These are phyloP conservation scores for Pestalotiopsis sp. DNA, from an alignment of 2,329 filamentous ascomycete species.

Conservation along the genomic window DNA sequence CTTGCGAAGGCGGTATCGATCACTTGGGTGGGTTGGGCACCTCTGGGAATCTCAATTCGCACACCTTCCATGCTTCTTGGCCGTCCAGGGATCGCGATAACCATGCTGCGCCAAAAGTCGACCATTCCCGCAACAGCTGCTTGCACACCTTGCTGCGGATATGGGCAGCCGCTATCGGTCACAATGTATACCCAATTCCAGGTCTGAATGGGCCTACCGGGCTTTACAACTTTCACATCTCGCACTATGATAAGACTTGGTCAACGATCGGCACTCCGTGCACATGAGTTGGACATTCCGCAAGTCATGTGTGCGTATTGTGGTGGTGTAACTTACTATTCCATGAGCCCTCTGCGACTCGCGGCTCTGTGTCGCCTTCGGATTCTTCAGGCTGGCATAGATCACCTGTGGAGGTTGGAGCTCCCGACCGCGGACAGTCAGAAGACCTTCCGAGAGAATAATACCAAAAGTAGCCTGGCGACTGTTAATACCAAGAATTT, in stretches of 20 bases:
- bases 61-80: neutral
- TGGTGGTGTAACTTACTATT: no score
- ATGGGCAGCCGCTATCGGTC: neutral
- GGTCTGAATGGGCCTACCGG: constrained; percentile 42
- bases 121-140: constrained; percentile 1
- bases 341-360: no score
- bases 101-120: constrained; percentile 3
- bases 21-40: neutral
- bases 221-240: constrained; percentile 53
- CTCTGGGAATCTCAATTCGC: neutral
- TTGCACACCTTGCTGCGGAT: neutral
- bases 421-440: constrained; percentile 73
- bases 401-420: no score
- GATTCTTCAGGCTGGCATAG: no score
- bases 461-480: constrained; percentile 58
- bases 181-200: constrained; percentile 53
- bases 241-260: constrained; percentile 35
- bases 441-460: constrained; percentile 56
- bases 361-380: no score
- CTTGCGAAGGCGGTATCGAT: neutral
- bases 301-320: no score
- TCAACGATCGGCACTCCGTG: neutral
- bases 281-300: no score
- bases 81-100: neutral
- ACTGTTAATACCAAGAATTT: neutral